Evolutionary conservation across 73 alveolate species (phyloP), one percentile per base, ranked within the genome.

Genomic region (Tetrahymena borealis): DNA sequence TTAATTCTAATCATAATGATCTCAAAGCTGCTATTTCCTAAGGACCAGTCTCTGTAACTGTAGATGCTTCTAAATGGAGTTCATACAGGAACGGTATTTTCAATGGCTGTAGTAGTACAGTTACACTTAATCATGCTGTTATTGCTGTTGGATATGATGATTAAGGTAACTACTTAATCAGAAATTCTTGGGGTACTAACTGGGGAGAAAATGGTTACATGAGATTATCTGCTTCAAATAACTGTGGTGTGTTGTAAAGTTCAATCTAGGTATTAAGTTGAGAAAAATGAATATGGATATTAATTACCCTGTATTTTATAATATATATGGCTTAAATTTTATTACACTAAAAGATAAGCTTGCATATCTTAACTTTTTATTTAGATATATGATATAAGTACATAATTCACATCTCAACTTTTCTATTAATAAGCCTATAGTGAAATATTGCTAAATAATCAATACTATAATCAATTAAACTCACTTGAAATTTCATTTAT

Each of bases 141-240:
- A 93, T 96, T 32, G 94, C 96, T 42, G 98, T 96, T 1, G 98
- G 98, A 31, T 96, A 96, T 96, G 98, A 96, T 40, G 93, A 77
- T 79, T 91, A 92, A 90, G 94, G 91, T 39, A 94, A 96, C 78
- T 96, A 97, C 96, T 91, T 94, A n/a, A 43, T 95, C 33, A 96
- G 96, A 95, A 96, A 96, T 90, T 96, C 97, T 31, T 96, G 98
- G 98, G 98, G 97, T 13, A 94, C 94, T 15, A 24, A 28, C 77
- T 96, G 98, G 98, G 98, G 98, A 91, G 96, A 94, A 77, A 78
- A 96, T 7, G 98, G 98, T 32, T 96, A 96, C 91, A 91, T 96
- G 78, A 91, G 96, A 78, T 90, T 97, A 41, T 94, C 94, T 7
- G 94, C 91, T 35, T 11, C 32, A 32, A 77, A 91, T 33, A 91